These are phyloP conservation scores for Plasmopara viticola DNA, from an alignment of 352 stramenopile species.

Conservation along the genomic window DNA sequence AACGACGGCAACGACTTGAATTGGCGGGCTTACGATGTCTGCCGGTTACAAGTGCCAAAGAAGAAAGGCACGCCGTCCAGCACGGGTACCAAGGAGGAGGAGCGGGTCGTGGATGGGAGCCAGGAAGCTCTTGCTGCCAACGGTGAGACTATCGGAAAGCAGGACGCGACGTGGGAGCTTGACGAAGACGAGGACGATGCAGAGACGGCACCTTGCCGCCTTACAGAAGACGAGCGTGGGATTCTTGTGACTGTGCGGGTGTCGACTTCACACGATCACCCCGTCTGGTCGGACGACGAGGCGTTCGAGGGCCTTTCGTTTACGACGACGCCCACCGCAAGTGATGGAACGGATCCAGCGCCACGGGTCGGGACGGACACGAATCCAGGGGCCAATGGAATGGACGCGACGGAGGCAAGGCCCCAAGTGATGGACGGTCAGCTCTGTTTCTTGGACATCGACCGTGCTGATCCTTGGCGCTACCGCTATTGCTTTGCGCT, in stretches of 20 bases:
- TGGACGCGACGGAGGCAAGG: constrained; percentile 19
- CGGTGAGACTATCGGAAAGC: constrained; percentile 3
- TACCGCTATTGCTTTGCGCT: constrained; percentile 62
- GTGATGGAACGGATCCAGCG: not conserved
- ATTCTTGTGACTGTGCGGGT: constrained; percentile 29
- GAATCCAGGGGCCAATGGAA: constrained; percentile 6
- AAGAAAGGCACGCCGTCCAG: constrained; percentile 14
- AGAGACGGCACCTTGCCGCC: constrained; percentile 18
- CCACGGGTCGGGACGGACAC: not conserved
- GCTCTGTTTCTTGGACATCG: constrained; percentile 63
- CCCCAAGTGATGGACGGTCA: constrained; percentile 53
- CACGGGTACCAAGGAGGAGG: constrained; percentile 13
- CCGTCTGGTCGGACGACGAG: constrained; percentile 10
- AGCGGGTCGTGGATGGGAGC: constrained; percentile 1
- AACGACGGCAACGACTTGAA: constrained; percentile 50
- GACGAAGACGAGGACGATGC: constrained; percentile 13
- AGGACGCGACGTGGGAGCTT: constrained; percentile 5
- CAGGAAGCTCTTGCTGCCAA: constrained; percentile 2
- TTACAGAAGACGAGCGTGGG: constrained; percentile 27
- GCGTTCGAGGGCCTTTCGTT: constrained; percentile 8
- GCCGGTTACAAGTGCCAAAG: constrained; percentile 40
- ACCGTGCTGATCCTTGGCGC: constrained; percentile 45
- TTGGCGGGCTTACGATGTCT: constrained; percentile 49
- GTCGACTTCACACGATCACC: constrained; percentile 19
- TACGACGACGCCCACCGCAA: constrained; percentile 12